Evolutionary conservation across 2,329 filamentous ascomycete genomes (phyloP), one percentile per base, ranked within the genome.

Genomic region (Setomelanomma holmii): DNA sequence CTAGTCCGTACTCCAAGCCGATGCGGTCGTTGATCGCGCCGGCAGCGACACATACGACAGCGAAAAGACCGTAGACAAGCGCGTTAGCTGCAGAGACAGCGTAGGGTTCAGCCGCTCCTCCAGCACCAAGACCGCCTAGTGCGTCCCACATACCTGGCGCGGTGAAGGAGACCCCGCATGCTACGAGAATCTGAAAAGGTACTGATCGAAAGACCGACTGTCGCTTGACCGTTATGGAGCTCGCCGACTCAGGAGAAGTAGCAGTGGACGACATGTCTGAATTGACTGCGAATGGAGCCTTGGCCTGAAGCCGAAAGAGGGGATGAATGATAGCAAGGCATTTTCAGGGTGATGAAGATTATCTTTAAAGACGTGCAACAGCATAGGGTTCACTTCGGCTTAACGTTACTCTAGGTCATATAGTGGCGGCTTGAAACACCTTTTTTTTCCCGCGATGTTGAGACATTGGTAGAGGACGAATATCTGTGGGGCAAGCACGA

Each of bases 21-120:
- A 75, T 75, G 19, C 71, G 69, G 46, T 74, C 74, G 57, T 73
- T 74, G 60, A 75, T 73, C 5, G 70, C 72, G 23, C 73, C 72
- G 2, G 69, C 69, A 22, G 63, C 58, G 0, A 68, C 68, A 42
- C 69, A 72, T 11, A 71, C 66, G 17, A 72, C 39, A 16, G 68
- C 57, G 34, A 72, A 71, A 27, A 72, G 64, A 16, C 69, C 69
- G 47, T 72, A 72, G 0, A 71, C 65, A 17, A 72, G 51, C 0
- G 69, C 68, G 21, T 72, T 72, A n/a, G 69, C 69, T 4, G 69
- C 69, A 24, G 64, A 68, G 3, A 71, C 68, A 1, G 68, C 68
- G 19, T 68, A 72, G 1, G 69, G 69, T 47, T 72, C 65, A 41
- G 69, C 68, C 16, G 68, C 68, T 39, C 69, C 69, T n/a, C 69